Evolutionary conservation across 140 eudicot species (phyloP), one percentile per base, ranked within the genome.

Genomic region (Erigeron philadelphicus): DNA sequence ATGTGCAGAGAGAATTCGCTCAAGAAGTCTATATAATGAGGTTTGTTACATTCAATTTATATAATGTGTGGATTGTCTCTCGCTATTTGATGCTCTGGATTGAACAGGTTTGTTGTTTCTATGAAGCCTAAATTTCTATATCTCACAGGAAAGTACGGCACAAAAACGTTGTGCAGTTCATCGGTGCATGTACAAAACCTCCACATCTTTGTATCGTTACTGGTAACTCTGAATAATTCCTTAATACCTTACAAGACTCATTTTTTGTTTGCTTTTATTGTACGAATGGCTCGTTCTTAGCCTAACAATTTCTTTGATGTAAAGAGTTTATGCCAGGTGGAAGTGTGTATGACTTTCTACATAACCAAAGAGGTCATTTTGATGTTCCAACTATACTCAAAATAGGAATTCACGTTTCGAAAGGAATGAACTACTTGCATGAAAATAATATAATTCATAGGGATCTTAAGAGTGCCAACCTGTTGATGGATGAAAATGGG

Each of bases 391-490:
- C 88, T 31, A 19, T 84, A 44, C 78, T 91, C 76, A 82, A 78
- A 82, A 87, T 83, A 70, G 96, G 88, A 47, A 78, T 81, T 67
- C 92, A 88, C 60, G 79, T 92, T 72, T 86, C 98, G 9, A 84
- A 78, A 64, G 98, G 98, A 76, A 92, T 92, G 98, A 87, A 81
- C 75, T 92, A 88, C 67, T 80, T 92, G 80, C 96, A 92, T 61
- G 84, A 86, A 63, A 88, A 92, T 70, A 84, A 92, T 76, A 88
- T 92, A 21, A 75, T 91, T 61, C 97, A 91, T 74, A 77, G 97
- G 75, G 97, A 91, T 74, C 87, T 91, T 5, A 92, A 92, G 84
- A 84, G 95, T 73, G 96, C 98, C 78, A 92, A 92, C 73, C 89
- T 92, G 70, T 75, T 92, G 62, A 82, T 88, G 89, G 85, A 85